Base-by-base conservation (phyloP, 106 monocot genomes). In the Gastrodia elata region DNA sequence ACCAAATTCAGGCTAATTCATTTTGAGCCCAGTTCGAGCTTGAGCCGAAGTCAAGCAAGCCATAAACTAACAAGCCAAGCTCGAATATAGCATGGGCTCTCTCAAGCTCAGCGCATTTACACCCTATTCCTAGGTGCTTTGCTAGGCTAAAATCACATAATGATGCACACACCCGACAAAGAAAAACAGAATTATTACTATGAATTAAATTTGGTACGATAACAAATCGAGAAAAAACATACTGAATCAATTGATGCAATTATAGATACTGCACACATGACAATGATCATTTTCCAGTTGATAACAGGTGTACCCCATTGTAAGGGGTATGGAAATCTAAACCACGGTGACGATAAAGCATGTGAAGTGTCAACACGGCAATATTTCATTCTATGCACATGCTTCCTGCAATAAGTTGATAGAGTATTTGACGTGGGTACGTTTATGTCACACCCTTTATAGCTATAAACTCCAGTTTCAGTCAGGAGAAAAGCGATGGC, bases 251-350 rank as follows among this genome's bases (percentile, higher is more conserved):
- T 88, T 59, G 92, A 84, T 67, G 96, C 89, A 79, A 97, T 88
- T 38, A 90, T 61, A 38, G 96, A 92, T 40, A 79, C 83, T 20
- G 75, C 78, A 74, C 90, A 97, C 96, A 92, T 90, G 20, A 92
- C 84, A 37, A 92, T 65, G 32, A 82, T 84, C 84, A 92, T 82
- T 76, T 92, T 97, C 92, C 89, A 97, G 65, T 88, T 90, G 70
- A 97, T 92, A 59, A 90, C 68, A 43, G 96, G 96, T 46, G 84
- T 90, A 59, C 96, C 96, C 96, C 96, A 97, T 76, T 97, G 96
- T 55, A 97, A 59, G 22, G 96, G 96, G 74, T 87, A 88, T 27
- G 96, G 96, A 81, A 97, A 84, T 73, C 96, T 83, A 73, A 97
- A 82, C 96, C 96, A 97, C 24, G 96, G 96, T 32, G 96, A 89